Base-by-base conservation (phyloP, 2,329 filamentous ascomycete species). In the Metarhizium guizhouense region DNA sequence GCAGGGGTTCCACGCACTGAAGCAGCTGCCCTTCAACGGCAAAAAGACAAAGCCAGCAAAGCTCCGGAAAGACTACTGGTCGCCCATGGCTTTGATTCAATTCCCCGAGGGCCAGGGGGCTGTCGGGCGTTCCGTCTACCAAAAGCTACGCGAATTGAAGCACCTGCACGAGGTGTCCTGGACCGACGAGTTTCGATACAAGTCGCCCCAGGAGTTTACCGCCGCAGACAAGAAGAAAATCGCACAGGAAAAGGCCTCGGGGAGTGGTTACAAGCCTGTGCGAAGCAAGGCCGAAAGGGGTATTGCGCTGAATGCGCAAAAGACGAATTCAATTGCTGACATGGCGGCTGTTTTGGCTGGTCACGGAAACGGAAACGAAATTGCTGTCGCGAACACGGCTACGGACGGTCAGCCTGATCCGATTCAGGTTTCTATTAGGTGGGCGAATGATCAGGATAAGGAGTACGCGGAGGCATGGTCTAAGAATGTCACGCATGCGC, bases 11-110 rank as follows among this genome's bases (percentile, higher is more conserved):
- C 73, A 75, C 57, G 72, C 74, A 50, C 69, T 84, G 60, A 75
- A 77, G 63, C 82, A 85, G 65, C 68, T 87, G 58, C 79, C 82
- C 51, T 87, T 80, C 73, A 83, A 83, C 60, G 84, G 84, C 70
- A 87, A 87, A 68, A 86, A 88, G 70, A 77, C 81, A 50, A 79
- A 81, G 60, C 83, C 83, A 2, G 67, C 78, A 54, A 82, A 81
- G 63, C 72, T 87, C 43, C 82, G 85, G 57, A 85, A 83, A 68
- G 85, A 88, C 72, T 81, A 83, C 70, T 87, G 85, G 84, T 72
- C 73, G 38, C 81, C 81, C 6, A 71, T 87, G 63, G 83, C 82
- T 52, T 70, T 78, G 59, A 80, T 87, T 58, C 72, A 78, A 64
- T 83, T 88, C 65, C 76, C 77, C 47, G 58, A 69, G 48, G 79